phyloP scores from a whole-genome alignment of 2,329 filamentous ascomycete genomes.

The Cryphonectria carpinicola region DNA sequence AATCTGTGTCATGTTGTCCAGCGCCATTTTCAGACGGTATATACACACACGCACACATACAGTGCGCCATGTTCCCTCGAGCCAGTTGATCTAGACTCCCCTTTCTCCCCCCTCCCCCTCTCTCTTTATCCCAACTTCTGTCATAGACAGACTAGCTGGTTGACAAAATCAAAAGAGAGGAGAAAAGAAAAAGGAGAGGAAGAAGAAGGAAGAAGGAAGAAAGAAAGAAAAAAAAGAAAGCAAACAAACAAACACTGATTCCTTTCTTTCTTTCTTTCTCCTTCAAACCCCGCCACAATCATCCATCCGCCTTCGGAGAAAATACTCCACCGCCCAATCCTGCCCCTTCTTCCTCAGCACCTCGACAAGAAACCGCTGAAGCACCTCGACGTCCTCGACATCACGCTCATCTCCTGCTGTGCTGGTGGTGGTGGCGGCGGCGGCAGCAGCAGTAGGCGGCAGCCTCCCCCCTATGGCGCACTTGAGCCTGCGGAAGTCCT shows the following conservation, averaged over 20 bases:
- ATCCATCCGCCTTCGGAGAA: constrained; percentile 36
- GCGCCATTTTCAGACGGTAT: not conserved
- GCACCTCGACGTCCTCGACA: constrained; percentile 27
- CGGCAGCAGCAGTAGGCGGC: not conserved
- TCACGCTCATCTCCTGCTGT: not conserved
- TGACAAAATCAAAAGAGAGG: not conserved
- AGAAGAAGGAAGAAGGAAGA: not conserved
- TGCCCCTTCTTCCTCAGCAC: constrained; percentile 28
- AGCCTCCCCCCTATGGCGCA: constrained; percentile 15
- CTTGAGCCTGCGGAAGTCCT: constrained; percentile 35
- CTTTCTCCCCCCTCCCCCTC: too few relatives aligned
- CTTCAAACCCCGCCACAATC: constrained; percentile 33
- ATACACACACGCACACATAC: not conserved
- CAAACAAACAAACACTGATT: not conserved
- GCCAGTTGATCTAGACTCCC: not conserved
- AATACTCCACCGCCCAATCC: constrained; percentile 34
- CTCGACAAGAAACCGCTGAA: constrained; percentile 31
- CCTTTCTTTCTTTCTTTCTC: not conserved
- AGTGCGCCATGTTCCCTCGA: not conserved
- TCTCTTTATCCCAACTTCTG: not conserved
- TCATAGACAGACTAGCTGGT: not conserved
- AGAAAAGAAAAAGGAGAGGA: not conserved
- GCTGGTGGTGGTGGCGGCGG: too few relatives aligned
- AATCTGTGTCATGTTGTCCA: not conserved
- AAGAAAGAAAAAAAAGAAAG: not conserved